A percentile compares a stretch with the other conserved stretches of the same genome.
Conservation (phyloP, 2,329 filamentous ascomycete species). For the Mycosphaerella sp. region DNA sequence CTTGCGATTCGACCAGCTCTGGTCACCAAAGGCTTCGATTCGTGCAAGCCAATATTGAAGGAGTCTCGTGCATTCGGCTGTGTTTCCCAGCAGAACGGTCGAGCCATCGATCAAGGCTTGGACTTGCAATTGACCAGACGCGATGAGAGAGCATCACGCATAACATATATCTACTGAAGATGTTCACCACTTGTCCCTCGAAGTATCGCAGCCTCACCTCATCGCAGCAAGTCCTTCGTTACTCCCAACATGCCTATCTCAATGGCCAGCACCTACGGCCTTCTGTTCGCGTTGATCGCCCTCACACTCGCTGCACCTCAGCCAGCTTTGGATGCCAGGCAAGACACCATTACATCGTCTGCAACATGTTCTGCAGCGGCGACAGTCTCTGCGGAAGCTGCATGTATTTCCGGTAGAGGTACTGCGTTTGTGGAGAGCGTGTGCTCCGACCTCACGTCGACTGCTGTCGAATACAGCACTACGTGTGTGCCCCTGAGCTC, state of each 20-base stretch:
- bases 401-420: conserved; percentile 1
- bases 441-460: conserved; percentile 2
- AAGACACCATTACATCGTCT: neutral
- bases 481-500: neutral
- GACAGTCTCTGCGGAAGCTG: neutral
- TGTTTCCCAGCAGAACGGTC: neutral
- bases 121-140: neutral
- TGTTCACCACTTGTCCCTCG: too few relatives aligned
- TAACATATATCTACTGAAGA: too few relatives aligned
- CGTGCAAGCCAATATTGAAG: conserved; percentile 2
- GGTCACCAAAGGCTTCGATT: neutral
- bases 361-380: neutral
- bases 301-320: conserved; percentile 2
- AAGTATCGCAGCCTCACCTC: neutral
- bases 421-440: conserved; percentile 1
- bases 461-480: neutral
- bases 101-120: neutral
- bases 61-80: neutral
- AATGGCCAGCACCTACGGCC: neutral
- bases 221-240: neutral
- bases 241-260: neutral
- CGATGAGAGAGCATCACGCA: neutral
- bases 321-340: neutral
- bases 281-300: neutral
- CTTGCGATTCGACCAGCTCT: neutral